Base-by-base conservation (phyloP, 306 rosid species). In the Nissolia schottii region DNA sequence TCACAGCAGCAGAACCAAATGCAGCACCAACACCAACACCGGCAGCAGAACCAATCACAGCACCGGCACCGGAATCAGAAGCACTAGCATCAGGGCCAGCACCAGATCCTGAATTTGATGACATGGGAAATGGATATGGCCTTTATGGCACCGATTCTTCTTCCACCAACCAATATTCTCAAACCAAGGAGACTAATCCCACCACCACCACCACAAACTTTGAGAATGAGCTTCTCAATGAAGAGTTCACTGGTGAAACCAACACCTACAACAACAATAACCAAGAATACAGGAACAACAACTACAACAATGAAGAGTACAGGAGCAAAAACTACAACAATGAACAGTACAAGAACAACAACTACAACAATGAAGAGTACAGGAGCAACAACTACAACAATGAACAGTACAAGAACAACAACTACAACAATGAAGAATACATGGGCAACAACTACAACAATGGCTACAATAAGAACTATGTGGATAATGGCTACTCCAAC, bases 51-150 rank as follows among this genome's bases (percentile, higher is more conserved):
- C 71, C 83, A 3, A 61, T 64, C 14, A 27, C 49, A 29, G 50
- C 64, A 49, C 72, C 38, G 53, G 27, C 62, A 34, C n/a, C 53
- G 0, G 82, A 14, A 16, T 22, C 75, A 64, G n/a, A n/a, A n/a
- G 53, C 76, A 18, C 18, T 60, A 58, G 75, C 66, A 41, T 50
- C 79, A 0, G 77, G 58, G 1, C 87, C 82, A 2, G 75, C 78
- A 2, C 86, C 79, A 2, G 75, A 81, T 14, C 83, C 87, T 12
- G 85, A 71, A 24, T 71, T 76, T 60, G 63, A 19, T 13, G 82
- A 82, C 20, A 76, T 49, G 0, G 87, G 82, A 51, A 55, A 84
- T 8, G 86, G 82, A 13, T 86, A 87, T 48, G 97, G 87, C 28
- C 83, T 89, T 1, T 91, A 87, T 46, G 91, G 88, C 4, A 68